Base-by-base conservation (phyloP, 2,329 filamentous ascomycete species). In the Grosmannia penicillata region DNA sequence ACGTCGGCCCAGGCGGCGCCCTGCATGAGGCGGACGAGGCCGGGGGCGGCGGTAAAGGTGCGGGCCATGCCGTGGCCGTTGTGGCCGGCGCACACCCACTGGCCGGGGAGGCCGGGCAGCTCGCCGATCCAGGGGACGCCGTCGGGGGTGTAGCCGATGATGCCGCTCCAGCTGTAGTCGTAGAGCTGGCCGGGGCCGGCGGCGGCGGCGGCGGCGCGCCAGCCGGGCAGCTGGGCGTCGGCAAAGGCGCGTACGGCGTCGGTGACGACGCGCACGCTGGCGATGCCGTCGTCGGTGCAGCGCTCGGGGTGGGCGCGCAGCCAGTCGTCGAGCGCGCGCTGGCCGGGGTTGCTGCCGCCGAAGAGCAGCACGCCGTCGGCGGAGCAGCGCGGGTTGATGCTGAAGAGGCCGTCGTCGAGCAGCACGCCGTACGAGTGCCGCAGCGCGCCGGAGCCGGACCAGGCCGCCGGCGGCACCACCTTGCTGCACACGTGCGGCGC, bases 151-250 rank as follows among this genome's bases (percentile, higher is more conserved):
- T 24, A 8, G 2, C 19, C 37, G 6, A 39, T 26, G 15, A 39
- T 39, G 24, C 37, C 37, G 17, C 37, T 35, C 37, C 37, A 39
- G 32, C 37, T 39, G 37, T 23, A 17, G 22, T 35, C 37, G 21
- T 39, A 39, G n/a, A n/a, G n/a, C n/a, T n/a, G n/a, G n/a, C n/a
- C n/a, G n/a, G n/a, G n/a, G n/a, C n/a, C n/a, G n/a, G n/a, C 10
- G 17, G 19, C 19, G 32, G 32, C 14, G 25, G 14, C 8, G 7
- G 15, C 8, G 9, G 5, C 4, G 21, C 25, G n/a, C 37, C 37
- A 39, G n/a, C 26, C 32, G 10, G 6, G 11, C 2, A 39, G 14
- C 21, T 39, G n/a, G 3, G 32, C 8, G n/a, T 31, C 32, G 24
- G 32, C 32, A 39, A 39, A 39, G 9, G 14, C 26, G 7, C 21